Conservation (phyloP, 2,329 filamentous ascomycete species). For the Aspergillus phoenicis region DNA sequence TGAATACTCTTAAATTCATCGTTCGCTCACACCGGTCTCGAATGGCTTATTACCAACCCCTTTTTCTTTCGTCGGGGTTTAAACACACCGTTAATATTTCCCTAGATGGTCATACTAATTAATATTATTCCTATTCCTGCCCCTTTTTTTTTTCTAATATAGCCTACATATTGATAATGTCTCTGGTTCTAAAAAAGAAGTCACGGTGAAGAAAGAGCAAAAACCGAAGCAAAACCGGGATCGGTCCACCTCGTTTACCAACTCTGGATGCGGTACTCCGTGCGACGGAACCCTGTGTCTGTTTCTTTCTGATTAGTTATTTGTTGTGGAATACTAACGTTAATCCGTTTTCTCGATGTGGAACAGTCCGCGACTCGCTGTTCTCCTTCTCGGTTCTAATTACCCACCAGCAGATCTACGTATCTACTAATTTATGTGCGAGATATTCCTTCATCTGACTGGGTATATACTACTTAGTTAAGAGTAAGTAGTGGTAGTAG, state of each 20-base stretch:
- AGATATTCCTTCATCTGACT: neutral
- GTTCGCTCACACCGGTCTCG: neutral
- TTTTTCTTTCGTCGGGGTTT: neutral
- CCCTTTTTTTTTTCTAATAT: neutral
- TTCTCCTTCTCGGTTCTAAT: neutral
- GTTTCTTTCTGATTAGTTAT: neutral
- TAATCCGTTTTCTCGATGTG: neutral
- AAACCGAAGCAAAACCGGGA: neutral
- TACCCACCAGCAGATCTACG: slow-evolving; percentile 3
- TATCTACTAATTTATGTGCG: neutral
- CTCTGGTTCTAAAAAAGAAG: neutral
- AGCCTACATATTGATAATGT: neutral
- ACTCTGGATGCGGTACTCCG: neutral
- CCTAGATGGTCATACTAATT: no score
- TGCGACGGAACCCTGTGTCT: slow-evolving; percentile 1
- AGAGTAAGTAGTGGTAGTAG: neutral
- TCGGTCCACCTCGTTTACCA: slow-evolving; percentile 7
- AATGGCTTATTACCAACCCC: neutral
- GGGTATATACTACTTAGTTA: neutral
- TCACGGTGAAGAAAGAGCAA: slow-evolving; percentile 6
- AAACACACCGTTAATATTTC: neutral
- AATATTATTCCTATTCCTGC: neutral
- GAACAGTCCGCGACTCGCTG: neutral
- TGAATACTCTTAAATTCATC: neutral
- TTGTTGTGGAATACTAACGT: neutral